phyloP scores from a whole-genome alignment of 2,329 filamentous ascomycete species.

The Byssothecium circinans region DNA sequence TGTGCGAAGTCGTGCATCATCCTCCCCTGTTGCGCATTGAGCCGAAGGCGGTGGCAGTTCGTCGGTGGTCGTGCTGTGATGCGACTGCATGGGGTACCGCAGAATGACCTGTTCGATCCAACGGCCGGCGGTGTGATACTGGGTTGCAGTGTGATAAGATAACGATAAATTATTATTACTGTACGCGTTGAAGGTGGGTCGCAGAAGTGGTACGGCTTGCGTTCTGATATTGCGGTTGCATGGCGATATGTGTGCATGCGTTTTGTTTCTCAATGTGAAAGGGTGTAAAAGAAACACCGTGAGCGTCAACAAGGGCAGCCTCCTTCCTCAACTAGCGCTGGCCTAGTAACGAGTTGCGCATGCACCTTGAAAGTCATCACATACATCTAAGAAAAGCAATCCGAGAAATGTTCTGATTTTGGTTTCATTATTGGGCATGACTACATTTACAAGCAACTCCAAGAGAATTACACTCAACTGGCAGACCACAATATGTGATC shows the following conservation, averaged over 20 bases:
- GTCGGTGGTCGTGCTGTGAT: neutral
- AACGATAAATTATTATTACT: neutral
- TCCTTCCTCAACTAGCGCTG: no score
- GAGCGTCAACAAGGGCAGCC: no score
- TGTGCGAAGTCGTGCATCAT: neutral
- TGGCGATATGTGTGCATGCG: neutral
- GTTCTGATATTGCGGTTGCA: neutral
- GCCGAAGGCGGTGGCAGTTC: conserved; percentile 14
- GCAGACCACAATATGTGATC: neutral
- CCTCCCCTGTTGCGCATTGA: conserved; percentile 3
- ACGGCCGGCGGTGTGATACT: conserved; percentile 12
- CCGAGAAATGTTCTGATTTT: no score
- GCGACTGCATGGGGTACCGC: conserved; percentile 5
- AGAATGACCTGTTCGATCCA: conserved; percentile 1
- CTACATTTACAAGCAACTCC: neutral
- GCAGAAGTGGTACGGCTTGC: neutral
- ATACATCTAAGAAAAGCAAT: no score
- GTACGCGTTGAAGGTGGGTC: neutral
- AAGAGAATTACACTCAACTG: neutral
- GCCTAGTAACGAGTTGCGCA: no score
- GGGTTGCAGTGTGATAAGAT: conserved; percentile 12
- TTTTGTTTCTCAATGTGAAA: no score
- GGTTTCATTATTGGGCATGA: neutral
- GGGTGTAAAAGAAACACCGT: no score
- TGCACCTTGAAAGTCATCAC: no score